These are phyloP conservation scores for Globisporangium nunn DNA, from an alignment of 352 stramenopile genomes.

Conservation along the genomic window DNA sequence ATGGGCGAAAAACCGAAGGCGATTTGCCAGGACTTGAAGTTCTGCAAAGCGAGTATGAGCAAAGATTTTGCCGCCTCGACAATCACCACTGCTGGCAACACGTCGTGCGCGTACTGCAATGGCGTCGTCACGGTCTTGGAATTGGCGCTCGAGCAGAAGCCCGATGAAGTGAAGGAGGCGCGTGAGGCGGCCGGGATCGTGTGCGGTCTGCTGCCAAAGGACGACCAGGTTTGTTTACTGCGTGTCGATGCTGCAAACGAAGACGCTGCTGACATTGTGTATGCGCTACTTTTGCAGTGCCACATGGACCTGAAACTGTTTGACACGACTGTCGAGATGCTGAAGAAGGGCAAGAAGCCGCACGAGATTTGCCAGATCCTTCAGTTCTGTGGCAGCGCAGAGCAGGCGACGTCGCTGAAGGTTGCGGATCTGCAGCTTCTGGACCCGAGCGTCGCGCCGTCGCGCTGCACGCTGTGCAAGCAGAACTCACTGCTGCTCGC, in stretches of 20 bases:
- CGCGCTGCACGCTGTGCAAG: constrained; percentile 46
- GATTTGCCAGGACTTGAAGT: constrained; percentile 65
- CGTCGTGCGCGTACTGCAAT: constrained; percentile 55
- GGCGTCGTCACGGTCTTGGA: constrained; percentile 58
- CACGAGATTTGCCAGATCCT: constrained; percentile 48
- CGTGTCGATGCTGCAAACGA: background rate
- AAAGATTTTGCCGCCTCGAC: background rate
- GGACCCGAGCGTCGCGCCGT: constrained; percentile 28
- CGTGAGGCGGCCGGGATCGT: constrained; percentile 56
- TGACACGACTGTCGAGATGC: constrained; percentile 32
- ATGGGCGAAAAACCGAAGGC: constrained; percentile 51
- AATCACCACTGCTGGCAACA: constrained; percentile 14
- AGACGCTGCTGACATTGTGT: background rate
- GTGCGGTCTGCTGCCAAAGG: constrained; percentile 51
- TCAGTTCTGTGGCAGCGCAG: constrained; percentile 32
- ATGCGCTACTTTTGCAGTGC: constrained; percentile 25
- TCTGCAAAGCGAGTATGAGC: constrained; percentile 19
- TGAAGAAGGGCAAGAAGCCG: constrained; percentile 53
- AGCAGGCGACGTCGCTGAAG: constrained; percentile 14
- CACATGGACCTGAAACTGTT: constrained; percentile 65
- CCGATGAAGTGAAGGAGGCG: constrained; percentile 53
- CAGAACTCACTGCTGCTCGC: constrained; percentile 51
- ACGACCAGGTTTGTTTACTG: constrained; percentile 41
- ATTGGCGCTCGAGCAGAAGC: constrained; percentile 42
- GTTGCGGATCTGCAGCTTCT: constrained; percentile 33